Evolutionary conservation across 1,284 basidiomycete genomes (phyloP), one percentile per base, ranked within the genome.

Genomic region (Polyporus tsugae): DNA sequence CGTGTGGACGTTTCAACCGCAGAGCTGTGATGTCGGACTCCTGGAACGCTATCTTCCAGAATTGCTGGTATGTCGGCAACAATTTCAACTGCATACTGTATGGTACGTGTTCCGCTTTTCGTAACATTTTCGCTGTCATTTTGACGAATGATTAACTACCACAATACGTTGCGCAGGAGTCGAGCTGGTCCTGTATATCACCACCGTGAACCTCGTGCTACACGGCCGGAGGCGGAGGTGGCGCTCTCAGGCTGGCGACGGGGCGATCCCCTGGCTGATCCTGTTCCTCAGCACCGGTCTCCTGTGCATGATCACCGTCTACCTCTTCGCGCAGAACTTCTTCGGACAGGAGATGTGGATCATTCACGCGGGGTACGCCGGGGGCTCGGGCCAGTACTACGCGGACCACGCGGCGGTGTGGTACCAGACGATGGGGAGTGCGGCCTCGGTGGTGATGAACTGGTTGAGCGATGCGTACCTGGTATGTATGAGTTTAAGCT

Each of bases 301-400:
- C 15, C 59, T 74, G 6, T 17, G 69, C 46, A 58, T 73, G 57
- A 68, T 70, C 64, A 74, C 72, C 38, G 63, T 74, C 19, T 69
- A 62, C 53, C 63, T 70, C 64, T 46, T 69, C 25, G 64, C 69
- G 1, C 65, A 74, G 41, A 60, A 60, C 13, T 61, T 69, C 15
- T 74, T 74, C 58, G 72, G 67, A 6, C 62, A 73, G 60, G 65
- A 69, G 62, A 72, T 72, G 73, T 74, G 72, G 72, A 69, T 74
- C 33, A 69, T 68, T 6, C 60, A 74, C 42, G 60, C 49, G 2
- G 60, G 69, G 60, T 73, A 73, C 42, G 60, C 65, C 2, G 73
- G 73, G 13, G 73, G 73, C 19, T 64, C 62, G 19, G 64, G 33
- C 0, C 46, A 49, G 36, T 74, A 71, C 35, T 58, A 69, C 6